Evolutionary conservation across 805 yeast genomes (phyloP).

Genomic region (Torulaspora microellipsoides): DNA sequence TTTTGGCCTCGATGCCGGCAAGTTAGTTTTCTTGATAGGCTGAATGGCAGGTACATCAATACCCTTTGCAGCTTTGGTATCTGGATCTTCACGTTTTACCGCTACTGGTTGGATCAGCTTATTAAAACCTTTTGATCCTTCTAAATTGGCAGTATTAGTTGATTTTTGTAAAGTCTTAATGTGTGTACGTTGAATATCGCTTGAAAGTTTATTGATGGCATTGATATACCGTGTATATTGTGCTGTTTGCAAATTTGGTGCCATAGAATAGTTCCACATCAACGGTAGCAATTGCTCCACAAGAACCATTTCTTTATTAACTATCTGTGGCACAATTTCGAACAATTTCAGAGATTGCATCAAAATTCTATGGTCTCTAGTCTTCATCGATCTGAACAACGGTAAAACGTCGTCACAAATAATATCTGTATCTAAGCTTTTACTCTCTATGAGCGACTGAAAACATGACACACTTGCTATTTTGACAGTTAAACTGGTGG

Average conservation of each 20-base stretch:
- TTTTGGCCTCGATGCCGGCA: slow-evolving; percentile 3
- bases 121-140: slow-evolving; percentile 25
- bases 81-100: slow-evolving; percentile 20
- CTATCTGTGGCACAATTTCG: slow-evolving; percentile 32
- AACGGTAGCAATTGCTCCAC: slow-evolving; percentile 54
- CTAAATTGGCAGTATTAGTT: slow-evolving; percentile 18
- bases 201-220: slow-evolving; percentile 40
- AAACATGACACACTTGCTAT: slow-evolving; percentile 60
- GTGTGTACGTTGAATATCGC: slow-evolving; percentile 43
- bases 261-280: slow-evolving; percentile 46
- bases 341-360: slow-evolving; percentile 45
- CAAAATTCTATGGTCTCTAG: slow-evolving; percentile 66
- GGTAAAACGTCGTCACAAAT: slow-evolving; percentile 81
- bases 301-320: slow-evolving; percentile 45
- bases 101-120: slow-evolving; percentile 21
- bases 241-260: slow-evolving; percentile 38
- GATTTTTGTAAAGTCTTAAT: slow-evolving; percentile 32
- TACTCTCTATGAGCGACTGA: slow-evolving; percentile 49
- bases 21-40: slow-evolving; percentile 20
- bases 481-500: slow-evolving; percentile 79
- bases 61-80: slow-evolving; percentile 23
- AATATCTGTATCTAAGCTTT: slow-evolving; percentile 64
- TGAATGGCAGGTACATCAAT: slow-evolving; percentile 25
- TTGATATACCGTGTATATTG: slow-evolving; percentile 41
- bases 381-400: slow-evolving; percentile 65